phyloP scores from a whole-genome alignment of 2,329 filamentous ascomycete genomes.

The Bimuria novae-zelandiae region DNA sequence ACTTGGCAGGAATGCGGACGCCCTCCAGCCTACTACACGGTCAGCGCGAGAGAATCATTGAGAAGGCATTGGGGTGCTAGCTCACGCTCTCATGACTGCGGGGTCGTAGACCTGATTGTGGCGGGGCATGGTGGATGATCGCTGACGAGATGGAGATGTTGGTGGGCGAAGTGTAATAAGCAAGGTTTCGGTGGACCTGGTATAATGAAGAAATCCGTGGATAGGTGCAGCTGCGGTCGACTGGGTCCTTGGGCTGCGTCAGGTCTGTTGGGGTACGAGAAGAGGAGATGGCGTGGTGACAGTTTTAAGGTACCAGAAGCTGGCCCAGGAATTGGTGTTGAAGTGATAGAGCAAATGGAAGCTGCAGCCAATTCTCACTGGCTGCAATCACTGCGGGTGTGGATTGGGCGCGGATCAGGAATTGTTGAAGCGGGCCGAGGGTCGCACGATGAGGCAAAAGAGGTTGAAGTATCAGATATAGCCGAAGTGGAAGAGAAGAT shows the following conservation, averaged over 20 bases:
- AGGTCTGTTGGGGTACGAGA: background rate
- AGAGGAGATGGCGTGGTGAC: no score
- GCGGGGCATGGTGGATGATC: background rate
- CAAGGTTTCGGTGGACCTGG: background rate
- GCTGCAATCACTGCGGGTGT: no score
- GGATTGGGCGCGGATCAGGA: no score
- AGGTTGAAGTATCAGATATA: no score
- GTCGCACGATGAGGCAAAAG: no score
- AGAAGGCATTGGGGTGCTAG: background rate
- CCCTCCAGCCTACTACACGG: slow-evolving; percentile 19
- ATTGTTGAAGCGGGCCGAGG: no score
- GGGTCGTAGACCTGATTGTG: slow-evolving; percentile 8
- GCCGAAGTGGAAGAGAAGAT: no score
- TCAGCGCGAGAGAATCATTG: background rate
- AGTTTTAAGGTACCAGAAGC: background rate
- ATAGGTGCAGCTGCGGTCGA: background rate
- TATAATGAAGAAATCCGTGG: background rate
- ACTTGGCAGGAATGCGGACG: slow-evolving; percentile 28
- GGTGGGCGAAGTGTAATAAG: background rate
- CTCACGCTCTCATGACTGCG: background rate
- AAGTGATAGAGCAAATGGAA: background rate
- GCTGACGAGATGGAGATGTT: background rate
- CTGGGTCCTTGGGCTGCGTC: background rate
- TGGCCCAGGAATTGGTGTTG: background rate
- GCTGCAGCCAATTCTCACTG: background rate